Evolutionary conservation across 2,329 filamentous ascomycete species (phyloP).

Genomic region (Cryphonectria carpinicola): DNA sequence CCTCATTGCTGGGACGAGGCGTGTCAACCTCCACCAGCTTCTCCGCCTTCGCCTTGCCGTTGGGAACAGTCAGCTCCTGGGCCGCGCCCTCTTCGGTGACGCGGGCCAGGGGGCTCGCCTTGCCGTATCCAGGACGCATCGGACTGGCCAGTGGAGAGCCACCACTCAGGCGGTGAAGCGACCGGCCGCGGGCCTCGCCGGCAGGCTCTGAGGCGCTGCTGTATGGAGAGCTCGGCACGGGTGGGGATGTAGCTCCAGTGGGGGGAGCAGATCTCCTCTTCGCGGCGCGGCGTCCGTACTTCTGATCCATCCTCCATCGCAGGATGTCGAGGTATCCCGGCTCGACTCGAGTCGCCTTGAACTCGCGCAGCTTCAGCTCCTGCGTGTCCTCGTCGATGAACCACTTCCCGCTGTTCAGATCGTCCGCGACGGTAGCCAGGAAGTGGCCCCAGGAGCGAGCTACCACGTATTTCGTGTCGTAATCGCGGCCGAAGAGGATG

Average conservation of each 20-base stretch:
- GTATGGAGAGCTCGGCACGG: constrained; percentile 63
- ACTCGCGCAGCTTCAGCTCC: constrained; percentile 90
- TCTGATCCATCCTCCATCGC: constrained; percentile 94
- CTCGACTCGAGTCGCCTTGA: constrained; percentile 86
- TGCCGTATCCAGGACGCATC: constrained; percentile 66
- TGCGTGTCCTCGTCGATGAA: constrained; percentile 89
- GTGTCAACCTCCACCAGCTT: constrained; percentile 62
- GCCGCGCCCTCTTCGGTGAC: constrained; percentile 70
- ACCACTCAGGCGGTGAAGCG: constrained; percentile 69
- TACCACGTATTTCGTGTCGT: constrained; percentile 97
- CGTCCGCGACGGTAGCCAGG: constrained; percentile 84
- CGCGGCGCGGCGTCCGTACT: constrained; percentile 72
- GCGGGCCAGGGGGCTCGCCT: constrained; percentile 73
- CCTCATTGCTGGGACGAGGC: constrained; percentile 53
- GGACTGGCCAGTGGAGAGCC: constrained; percentile 68
- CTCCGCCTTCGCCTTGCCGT: constrained; percentile 47
- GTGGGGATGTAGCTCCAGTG: constrained; percentile 47
- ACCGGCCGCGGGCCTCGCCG: constrained; percentile 68
- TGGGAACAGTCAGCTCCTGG: constrained; percentile 39
- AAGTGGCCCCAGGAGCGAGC: constrained; percentile 90
- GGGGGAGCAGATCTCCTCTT: constrained; percentile 59
- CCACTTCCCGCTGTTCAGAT: constrained; percentile 87
- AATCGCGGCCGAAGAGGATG: constrained; percentile 95
- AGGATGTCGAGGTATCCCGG: constrained; percentile 94
- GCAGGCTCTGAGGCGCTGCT: constrained; percentile 64